Base-by-base conservation (phyloP, 331 rosid species). In the Erythrophleum ivorense region DNA sequence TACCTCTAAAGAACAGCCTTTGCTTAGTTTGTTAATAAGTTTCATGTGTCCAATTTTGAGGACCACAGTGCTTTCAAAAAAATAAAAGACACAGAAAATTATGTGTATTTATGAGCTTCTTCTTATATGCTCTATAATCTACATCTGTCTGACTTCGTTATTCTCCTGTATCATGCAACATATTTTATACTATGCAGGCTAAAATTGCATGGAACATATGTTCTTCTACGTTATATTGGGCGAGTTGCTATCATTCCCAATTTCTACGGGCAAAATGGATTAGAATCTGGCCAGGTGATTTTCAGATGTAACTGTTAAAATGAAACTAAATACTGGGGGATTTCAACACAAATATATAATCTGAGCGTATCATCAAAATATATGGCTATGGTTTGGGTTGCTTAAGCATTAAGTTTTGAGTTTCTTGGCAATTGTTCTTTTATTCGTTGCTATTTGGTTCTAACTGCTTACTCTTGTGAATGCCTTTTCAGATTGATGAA, bases 141-240 rank as follows among this genome's bases (percentile, higher is more conserved):
- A 40, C 38, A 19, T 12, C 55, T 21, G 71, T 18, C 21, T 2
- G 75, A 34, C 76, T 70, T 76, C 10, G 40, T 2, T 5, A 53
- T 78, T 53, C 18, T 31, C 12, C n/a, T 58, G 14, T 46, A 1
- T 11, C 36, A 18, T 54, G 73, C 21, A 68, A 53, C 67, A 34
- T 60, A 24, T 46, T 8, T 16, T 66, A 53, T 7, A 41, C 58
- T 75, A 78, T 80, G 65, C 85, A 92, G 98, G 92, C 79, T 19
- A 8, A 91, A 87, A 78, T 84, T 96, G 88, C 88, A 70, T 0
- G 99, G 99, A 55, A 68, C 85, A 1, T 52, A 24, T 78, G 94
- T 86, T 66, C 97, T 94, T 49, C 92, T 96, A 15, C 95, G 95
- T 8, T 85, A 88, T 55, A 60, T 96, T 68, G 98, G 90, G 40